These are phyloP conservation scores for Geotrichum candidum DNA, from an alignment of 1,139 yeast species.

Conservation along the genomic window DNA sequence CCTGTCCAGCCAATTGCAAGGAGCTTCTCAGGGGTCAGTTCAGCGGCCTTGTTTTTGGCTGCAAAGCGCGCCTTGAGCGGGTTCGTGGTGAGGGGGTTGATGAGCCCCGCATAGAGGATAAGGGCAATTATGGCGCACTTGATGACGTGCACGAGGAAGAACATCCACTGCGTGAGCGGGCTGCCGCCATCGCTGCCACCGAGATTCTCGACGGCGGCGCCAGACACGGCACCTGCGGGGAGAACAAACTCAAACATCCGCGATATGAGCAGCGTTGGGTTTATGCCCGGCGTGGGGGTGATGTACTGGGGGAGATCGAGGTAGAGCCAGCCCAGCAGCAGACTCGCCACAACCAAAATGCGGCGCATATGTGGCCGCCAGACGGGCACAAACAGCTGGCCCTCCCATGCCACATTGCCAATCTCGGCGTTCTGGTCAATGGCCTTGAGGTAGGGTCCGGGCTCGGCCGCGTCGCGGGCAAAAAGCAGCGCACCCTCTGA, in stretches of 20 bases:
- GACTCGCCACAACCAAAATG: conserved; percentile 41
- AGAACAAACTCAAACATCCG: conserved; percentile 29
- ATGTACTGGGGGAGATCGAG: conserved; percentile 85
- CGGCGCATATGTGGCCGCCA: conserved; percentile 60
- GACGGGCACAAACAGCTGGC: conserved; percentile 76
- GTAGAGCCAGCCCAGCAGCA: conserved; percentile 70
- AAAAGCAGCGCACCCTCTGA: conserved; percentile 76
- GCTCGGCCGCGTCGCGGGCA: conserved; percentile 48
- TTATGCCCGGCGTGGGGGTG: conserved; percentile 88
- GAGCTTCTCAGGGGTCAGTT: conserved; percentile 50
- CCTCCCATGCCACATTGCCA: conserved; percentile 71
- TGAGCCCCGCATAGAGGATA: conserved; percentile 59
- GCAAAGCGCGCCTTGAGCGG: conserved; percentile 31
- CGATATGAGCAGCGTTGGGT: conserved; percentile 63
- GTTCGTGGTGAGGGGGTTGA: conserved; percentile 64
- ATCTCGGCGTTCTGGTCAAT: conserved; percentile 39
- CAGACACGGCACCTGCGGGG: conserved; percentile 17
- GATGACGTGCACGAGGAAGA: conserved; percentile 63
- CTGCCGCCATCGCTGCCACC: conserved; percentile 34
- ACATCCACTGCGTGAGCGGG: conserved; percentile 55
- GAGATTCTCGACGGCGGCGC: conserved; percentile 17
- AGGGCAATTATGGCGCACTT: conserved; percentile 55
- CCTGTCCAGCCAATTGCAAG: conserved; percentile 88
- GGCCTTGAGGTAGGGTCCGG: conserved; percentile 40
- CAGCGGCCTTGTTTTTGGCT: conserved; percentile 28